Evolutionary conservation across 345 rosid species (phyloP).

Genomic region (Lumnitzera littorea): DNA sequence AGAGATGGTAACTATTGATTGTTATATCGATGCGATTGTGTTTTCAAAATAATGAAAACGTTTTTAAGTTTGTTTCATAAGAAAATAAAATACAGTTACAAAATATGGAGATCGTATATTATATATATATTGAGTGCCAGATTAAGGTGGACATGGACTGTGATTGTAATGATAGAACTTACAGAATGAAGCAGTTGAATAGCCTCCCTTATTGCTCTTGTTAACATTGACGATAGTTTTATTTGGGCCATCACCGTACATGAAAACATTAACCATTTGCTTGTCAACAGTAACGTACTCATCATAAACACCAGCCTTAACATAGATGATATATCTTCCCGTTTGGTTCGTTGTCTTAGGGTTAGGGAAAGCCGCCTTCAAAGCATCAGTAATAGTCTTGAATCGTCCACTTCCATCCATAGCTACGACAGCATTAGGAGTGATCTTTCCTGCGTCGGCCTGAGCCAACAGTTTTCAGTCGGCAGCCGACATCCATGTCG

Average conservation of each 20-base stretch:
- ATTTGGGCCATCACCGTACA: constrained; percentile 50
- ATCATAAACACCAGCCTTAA: constrained; percentile 43
- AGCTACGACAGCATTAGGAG: constrained; percentile 57
- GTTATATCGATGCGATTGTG: too few species aligned
- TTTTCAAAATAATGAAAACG: background rate
- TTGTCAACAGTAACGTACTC: constrained; percentile 28
- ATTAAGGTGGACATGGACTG: too few species aligned
- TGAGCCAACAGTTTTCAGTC: constrained; percentile 54
- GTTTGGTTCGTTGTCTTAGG: background rate
- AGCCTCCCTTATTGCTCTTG: constrained; percentile 16
- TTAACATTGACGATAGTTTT: constrained; percentile 34
- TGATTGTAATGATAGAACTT: constrained; percentile 1
- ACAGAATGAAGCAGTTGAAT: constrained; percentile 32
- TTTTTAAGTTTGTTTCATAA: background rate
- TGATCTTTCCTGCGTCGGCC: constrained; percentile 9
- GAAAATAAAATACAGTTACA: too few species aligned
- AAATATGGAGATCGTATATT: background rate
- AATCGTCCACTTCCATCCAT: constrained; percentile 74
- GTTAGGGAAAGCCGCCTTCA: constrained; percentile 37
- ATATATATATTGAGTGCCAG: too few species aligned
- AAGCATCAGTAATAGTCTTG: constrained; percentile 45
- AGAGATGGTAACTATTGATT: too few species aligned
- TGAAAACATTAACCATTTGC: constrained; percentile 21
- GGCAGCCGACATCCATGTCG: constrained; percentile 54
- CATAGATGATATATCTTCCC: constrained; percentile 33